Percentiles rank a stretch among this genome's conserved stretches.
Conservation (phyloP, 202 grass and related monocot genomes). For the Saccharum hybrid region DNA sequence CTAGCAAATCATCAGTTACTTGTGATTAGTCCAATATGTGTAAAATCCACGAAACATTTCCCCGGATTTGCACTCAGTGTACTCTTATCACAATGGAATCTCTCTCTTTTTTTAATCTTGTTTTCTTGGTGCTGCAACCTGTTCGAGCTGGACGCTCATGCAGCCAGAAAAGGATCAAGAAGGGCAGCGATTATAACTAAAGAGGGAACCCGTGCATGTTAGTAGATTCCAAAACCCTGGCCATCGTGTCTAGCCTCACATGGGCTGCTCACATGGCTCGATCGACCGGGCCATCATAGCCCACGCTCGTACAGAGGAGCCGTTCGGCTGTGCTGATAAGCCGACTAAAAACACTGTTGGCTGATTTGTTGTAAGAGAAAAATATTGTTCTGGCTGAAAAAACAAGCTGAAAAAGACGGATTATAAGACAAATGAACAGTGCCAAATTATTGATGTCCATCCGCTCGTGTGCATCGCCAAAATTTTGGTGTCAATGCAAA, state of each 20-base stretch:
- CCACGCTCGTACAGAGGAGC: constrained; percentile 5
- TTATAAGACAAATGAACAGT: too few species aligned
- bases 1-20: not conserved
- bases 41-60: not conserved
- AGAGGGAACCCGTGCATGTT: constrained; percentile 47
- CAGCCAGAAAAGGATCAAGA: not conserved
- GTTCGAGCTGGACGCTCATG: constrained; percentile 46
- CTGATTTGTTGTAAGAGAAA: too few species aligned
- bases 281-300: constrained; percentile 41
- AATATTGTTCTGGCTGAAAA: too few species aligned
- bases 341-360: too few species aligned
- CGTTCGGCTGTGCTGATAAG: too few species aligned
- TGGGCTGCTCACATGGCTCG: constrained; percentile 48
- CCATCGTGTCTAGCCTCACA: constrained; percentile 48
- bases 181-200: constrained; percentile 32
- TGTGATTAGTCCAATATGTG: not conserved
- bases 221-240: constrained; percentile 55
- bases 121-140: constrained; percentile 40
- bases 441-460: constrained; percentile 28
- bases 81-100: constrained; percentile 41
- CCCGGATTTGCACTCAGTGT: not conserved
- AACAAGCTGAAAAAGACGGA: too few species aligned
- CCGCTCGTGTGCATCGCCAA: constrained; percentile 40
- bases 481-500: not conserved
- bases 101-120: not conserved